Evolutionary conservation across 2,329 filamentous ascomycete genomes (phyloP).

Genomic region (Fusarium haematococcum): DNA sequence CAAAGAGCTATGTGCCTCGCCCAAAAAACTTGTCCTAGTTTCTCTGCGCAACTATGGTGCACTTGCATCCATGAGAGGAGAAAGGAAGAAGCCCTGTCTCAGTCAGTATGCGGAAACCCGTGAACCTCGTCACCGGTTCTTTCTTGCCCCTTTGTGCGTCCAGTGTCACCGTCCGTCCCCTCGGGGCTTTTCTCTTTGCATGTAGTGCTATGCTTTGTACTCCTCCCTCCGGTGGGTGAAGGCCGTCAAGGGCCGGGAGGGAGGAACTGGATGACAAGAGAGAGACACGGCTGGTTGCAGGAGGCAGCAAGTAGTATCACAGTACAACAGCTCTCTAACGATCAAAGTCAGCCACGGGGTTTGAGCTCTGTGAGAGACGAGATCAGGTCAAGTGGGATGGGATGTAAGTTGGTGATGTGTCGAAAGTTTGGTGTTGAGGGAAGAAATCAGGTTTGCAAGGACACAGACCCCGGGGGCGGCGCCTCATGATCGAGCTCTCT

Average conservation of each 20-base stretch:
- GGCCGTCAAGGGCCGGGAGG: not conserved
- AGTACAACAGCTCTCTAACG: not conserved
- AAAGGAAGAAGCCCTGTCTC: conserved; percentile 26
- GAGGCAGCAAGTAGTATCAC: conserved; percentile 16
- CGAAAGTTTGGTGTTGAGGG: not conserved
- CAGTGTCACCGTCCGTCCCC: conserved; percentile 17
- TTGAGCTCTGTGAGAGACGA: conserved; percentile 18
- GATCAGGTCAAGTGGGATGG: not conserved
- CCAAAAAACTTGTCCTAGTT: conserved; percentile 21
- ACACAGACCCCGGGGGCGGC: conserved; percentile 13
- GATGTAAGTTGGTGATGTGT: conserved; percentile 15
- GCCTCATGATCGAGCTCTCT: conserved; percentile 25
- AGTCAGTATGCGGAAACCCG: conserved; percentile 22
- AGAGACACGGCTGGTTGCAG: conserved; percentile 5
- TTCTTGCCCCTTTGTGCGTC: conserved; percentile 25
- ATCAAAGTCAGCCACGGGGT: not conserved
- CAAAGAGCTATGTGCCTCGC: not conserved
- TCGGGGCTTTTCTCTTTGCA: conserved; percentile 28
- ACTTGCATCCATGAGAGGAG: conserved; percentile 40
- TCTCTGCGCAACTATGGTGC: conserved; percentile 30
- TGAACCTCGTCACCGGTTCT: not conserved
- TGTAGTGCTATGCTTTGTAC: not conserved
- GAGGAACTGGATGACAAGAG: conserved; percentile 3
- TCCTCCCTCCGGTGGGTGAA: conserved; percentile 4
- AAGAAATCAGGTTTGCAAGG: conserved; percentile 12